Percentiles rank a stretch among this genome's conserved stretches.
Evolutionary conservation across 148 eudicot species (phyloP).

Genomic region (Diospyros kaki): DNA sequence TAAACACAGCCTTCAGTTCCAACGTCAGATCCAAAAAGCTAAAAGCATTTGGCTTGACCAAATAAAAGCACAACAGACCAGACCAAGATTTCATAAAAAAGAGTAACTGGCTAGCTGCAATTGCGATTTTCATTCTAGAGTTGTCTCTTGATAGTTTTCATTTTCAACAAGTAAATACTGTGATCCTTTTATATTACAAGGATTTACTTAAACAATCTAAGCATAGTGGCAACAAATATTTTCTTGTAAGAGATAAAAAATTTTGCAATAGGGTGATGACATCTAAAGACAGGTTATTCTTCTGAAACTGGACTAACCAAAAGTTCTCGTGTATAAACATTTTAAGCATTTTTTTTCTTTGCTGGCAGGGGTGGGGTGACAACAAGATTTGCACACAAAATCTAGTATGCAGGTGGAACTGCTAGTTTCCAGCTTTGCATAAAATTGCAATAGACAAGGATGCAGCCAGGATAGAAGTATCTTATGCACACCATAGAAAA

Average conservation of each 20-base stretch:
- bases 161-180: background rate
- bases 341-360: too few relatives aligned
- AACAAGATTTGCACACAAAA: too few relatives aligned
- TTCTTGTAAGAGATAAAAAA: background rate
- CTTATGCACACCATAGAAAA: too few relatives aligned
- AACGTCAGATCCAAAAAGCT: background rate
- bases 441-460: too few relatives aligned
- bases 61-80: background rate
- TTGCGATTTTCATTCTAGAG: background rate
- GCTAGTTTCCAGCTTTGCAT: too few relatives aligned
- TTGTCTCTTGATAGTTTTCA: background rate
- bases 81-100: background rate
- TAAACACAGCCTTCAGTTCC: background rate
- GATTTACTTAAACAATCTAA: too few relatives aligned
- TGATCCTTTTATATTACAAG: too few relatives aligned
- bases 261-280: background rate
- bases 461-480: too few relatives aligned
- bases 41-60: background rate
- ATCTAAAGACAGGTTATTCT: too few relatives aligned
- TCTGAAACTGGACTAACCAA: background rate
- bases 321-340: too few relatives aligned
- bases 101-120: background rate
- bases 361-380: too few relatives aligned
- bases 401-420: too few relatives aligned
- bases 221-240: background rate